Evolutionary conservation across 805 yeast species (phyloP).

Genomic region (Monosporozyma aquatica): DNA sequence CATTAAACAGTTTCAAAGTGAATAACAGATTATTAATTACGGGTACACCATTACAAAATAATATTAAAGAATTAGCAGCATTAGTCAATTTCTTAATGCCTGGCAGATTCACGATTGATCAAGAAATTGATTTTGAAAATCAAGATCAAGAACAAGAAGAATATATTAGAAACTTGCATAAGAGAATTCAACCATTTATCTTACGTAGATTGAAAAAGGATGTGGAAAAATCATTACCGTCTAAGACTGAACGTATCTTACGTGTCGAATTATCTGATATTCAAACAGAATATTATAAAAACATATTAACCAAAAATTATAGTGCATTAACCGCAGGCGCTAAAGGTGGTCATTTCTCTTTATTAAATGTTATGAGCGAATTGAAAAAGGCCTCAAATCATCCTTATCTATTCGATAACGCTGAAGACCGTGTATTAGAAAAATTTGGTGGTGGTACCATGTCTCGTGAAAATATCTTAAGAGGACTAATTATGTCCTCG

Average conservation of each 20-base stretch:
- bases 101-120: conserved; percentile 80
- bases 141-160: conserved; percentile 82
- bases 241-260: conserved; percentile 89
- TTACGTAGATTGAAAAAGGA: conserved; percentile 91
- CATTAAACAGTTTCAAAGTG: conserved; percentile 72
- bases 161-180: conserved; percentile 78
- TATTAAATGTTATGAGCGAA: conserved; percentile 89
- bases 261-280: conserved; percentile 91
- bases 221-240: conserved; percentile 93
- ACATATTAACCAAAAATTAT: conserved; percentile 86
- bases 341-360: conserved; percentile 67
- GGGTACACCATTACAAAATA: conserved; percentile 96
- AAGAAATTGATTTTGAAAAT: conserved; percentile 88
- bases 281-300: conserved; percentile 91
- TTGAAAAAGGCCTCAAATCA: conserved; percentile 95
- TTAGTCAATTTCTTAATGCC: conserved; percentile 94
- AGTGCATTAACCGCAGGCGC: conserved; percentile 82
- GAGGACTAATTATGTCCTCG: conserved; percentile 93
- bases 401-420: conserved; percentile 89
- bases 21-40: conserved; percentile 83
- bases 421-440: conserved; percentile 71
- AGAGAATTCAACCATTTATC: conserved; percentile 81
- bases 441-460: conserved; percentile 49
- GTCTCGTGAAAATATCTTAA: conserved; percentile 69
- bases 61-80: conserved; percentile 91